Percentiles rank a stretch among this genome's conserved stretches.
phyloP scores from a whole-genome alignment of 2,329 filamentous ascomycete genomes.

The Sordariomycetes sp. region DNA sequence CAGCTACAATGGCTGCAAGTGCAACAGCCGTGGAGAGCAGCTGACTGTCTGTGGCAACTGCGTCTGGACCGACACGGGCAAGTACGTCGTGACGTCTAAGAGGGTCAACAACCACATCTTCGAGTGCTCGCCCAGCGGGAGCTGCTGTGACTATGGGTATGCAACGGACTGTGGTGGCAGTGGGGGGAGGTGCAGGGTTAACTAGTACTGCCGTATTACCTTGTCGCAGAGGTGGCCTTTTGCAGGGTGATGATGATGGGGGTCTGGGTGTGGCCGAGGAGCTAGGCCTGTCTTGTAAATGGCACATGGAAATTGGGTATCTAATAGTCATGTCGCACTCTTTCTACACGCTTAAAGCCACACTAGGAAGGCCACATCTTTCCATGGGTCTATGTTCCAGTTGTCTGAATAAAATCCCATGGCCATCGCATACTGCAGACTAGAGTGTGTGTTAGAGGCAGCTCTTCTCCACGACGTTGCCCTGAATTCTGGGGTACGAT shows the following conservation, averaged over 20 bases:
- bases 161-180: slow-evolving; percentile 10
- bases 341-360: too few species aligned
- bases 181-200: slow-evolving; percentile 5
- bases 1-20: slow-evolving; percentile 13
- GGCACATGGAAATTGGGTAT: too few species aligned
- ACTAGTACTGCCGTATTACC: not conserved
- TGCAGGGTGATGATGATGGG: not conserved
- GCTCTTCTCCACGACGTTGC: too few species aligned
- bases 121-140: slow-evolving; percentile 12
- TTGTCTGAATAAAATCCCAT: too few species aligned
- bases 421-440: too few species aligned
- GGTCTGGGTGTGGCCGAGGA: too few species aligned
- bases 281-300: too few species aligned
- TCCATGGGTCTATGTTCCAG: too few species aligned
- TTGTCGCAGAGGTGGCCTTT: not conserved
- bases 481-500: too few species aligned
- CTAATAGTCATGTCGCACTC: too few species aligned
- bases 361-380: too few species aligned
- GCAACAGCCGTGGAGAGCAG: slow-evolving; percentile 12
- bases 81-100: slow-evolving; percentile 11
- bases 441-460: too few species aligned
- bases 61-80: slow-evolving; percentile 9
- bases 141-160: slow-evolving; percentile 13
- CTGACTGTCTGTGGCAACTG: slow-evolving; percentile 14
- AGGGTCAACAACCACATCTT: slow-evolving; percentile 12